Base-by-base conservation (phyloP, 2,329 filamentous ascomycete genomes). In the Dothistroma pini region DNA sequence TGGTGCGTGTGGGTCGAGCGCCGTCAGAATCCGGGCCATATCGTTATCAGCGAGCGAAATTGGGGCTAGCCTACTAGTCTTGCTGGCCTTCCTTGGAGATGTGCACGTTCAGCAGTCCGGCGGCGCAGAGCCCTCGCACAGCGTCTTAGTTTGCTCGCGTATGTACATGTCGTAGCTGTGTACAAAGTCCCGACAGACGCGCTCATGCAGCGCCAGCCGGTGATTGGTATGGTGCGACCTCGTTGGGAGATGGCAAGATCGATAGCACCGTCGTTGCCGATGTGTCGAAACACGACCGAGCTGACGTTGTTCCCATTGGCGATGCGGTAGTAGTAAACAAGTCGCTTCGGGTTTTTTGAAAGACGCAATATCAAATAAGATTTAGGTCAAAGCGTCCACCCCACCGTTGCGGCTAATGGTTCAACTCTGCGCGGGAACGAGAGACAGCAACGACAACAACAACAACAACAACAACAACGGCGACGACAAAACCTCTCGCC, bases 21-120 rank as follows among this genome's bases (percentile, higher is more conserved):
- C 56, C 56, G 56, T 58, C 56, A 58, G 35, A 53, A 44, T 41
- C 49, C 56, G 56, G n/a, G 14, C 56, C 48, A 25, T 51, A 9
- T 25, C 22, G 48, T n/a, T 51, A 51, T 51, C 19, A 16, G 4
- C 41, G 12, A 19, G 41, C 41, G 41, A 14, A 19, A 44, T n/a
- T 1, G 5, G 14, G 41, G 14, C 41, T 44, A 44, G 41, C 41
- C 9, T 19, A 44, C 9, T 19, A 44, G 41, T 44, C 41, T 44
- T 10, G 41, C 41, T 44, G 10, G 41, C n/a, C 8, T n/a, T 9
- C 41, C 41, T 44, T 8, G 41, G 8, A 44, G 41, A n/a, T 19
- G 41, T 44, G 41, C 41, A 44, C 41, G 14, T 44, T 19, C 41
- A 44, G 41, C 14, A 44, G 41, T 44, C 41, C 41, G 14, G 41